phyloP scores from a whole-genome alignment of 768 basidiomycete genomes.

The Plicaturopsis crispa region DNA sequence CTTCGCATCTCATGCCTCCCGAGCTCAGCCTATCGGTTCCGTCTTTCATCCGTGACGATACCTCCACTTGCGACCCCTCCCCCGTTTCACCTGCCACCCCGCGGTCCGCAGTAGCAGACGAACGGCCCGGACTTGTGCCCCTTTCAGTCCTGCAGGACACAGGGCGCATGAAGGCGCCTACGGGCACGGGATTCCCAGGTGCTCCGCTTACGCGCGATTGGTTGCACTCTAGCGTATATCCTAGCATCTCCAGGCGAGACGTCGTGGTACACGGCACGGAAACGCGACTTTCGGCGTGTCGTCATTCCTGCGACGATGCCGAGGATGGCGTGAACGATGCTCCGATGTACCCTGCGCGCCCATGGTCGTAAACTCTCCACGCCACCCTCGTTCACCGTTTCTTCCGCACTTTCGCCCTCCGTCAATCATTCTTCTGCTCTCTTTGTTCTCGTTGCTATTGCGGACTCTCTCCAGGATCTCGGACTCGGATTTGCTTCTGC shows the following conservation, averaged over 20 bases:
- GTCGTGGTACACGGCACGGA: too few relatives aligned
- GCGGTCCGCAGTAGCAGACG: conserved; percentile 27
- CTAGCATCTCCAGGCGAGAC: too few relatives aligned
- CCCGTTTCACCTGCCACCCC: conserved; percentile 51
- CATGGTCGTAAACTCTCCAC: too few relatives aligned
- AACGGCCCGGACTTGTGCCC: conserved; percentile 11
- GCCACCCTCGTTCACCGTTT: too few relatives aligned
- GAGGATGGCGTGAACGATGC: conserved; percentile 31
- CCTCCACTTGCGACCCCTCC: conserved; percentile 43
- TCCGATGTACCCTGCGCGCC: conserved; percentile 31
- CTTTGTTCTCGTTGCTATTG: too few relatives aligned
- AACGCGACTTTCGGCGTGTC: conserved; percentile 15
- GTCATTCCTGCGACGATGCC: conserved; percentile 15
- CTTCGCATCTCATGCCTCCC: conserved; percentile 3
- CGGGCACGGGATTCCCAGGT: background rate
- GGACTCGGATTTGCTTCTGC: too few relatives aligned
- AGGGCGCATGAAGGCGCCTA: conserved; percentile 1
- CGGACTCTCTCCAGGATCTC: too few relatives aligned
- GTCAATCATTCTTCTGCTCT: too few relatives aligned
- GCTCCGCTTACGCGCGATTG: conserved; percentile 1
- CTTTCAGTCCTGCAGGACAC: conserved; percentile 11
- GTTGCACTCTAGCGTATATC: too few relatives aligned
- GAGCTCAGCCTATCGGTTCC: conserved; percentile 17
- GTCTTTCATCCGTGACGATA: conserved; percentile 33
- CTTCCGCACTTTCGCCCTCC: too few relatives aligned